phyloP scores from a whole-genome alignment of 306 rosid species.

The Lathyrus tuberosus region DNA sequence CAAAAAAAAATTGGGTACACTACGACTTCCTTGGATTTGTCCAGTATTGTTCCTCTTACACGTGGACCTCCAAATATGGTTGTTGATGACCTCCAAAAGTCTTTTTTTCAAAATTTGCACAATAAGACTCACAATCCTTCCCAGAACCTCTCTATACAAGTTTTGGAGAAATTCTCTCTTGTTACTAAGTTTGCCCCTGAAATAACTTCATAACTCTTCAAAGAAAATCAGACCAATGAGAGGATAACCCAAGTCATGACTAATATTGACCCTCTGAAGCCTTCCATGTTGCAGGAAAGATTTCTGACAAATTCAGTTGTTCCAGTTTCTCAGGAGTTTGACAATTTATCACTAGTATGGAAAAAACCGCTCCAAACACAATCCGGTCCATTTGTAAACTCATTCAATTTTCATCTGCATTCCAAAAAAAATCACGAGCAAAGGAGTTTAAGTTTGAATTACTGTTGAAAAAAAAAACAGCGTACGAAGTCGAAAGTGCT shows the following conservation, averaged over 20 bases:
- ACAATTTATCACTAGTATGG: slow-evolving; percentile 73
- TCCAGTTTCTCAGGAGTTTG: slow-evolving; percentile 77
- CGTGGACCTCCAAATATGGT: slow-evolving; percentile 56
- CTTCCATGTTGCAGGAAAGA: slow-evolving; percentile 48
- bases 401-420: too few species aligned
- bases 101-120: too few species aligned
- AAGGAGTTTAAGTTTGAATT: too few species aligned
- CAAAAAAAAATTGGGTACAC: slow-evolving; percentile 88
- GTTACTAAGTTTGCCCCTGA: slow-evolving; percentile 98
- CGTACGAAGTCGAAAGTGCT: too few species aligned
- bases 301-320: slow-evolving; percentile 51
- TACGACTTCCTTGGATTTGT: slow-evolving; percentile 94
- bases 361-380: too few species aligned
- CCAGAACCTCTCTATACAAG: slow-evolving; percentile 91
- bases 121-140: slow-evolving; percentile 80
- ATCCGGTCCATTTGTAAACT: too few species aligned
- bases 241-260: slow-evolving; percentile 53
- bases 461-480: too few species aligned
- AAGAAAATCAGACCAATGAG: slow-evolving; percentile 65
- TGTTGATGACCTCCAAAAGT: slow-evolving; percentile 57
- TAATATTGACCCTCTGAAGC: slow-evolving; percentile 50
- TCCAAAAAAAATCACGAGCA: too few species aligned
- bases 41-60: slow-evolving; percentile 72
- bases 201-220: slow-evolving; percentile 90
- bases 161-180: slow-evolving; percentile 92